phyloP scores from a whole-genome alignment of 73 alveolate genomes.

The Blepharisma japonicum region DNA sequence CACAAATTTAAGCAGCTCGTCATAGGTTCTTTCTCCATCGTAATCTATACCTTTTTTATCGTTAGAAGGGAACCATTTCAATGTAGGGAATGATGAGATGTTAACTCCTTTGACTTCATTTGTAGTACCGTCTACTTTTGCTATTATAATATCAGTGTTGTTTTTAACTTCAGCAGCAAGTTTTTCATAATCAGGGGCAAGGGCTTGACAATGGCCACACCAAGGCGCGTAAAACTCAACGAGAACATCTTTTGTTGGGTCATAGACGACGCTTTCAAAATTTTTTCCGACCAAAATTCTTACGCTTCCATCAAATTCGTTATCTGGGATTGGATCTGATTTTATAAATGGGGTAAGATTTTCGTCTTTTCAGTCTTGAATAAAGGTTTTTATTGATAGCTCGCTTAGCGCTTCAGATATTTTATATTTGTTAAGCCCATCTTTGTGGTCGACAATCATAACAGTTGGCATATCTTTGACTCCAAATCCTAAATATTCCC shows the following conservation, averaged over 20 bases:
- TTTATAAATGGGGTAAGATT: constrained; percentile 69
- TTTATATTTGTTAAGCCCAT: constrained; percentile 68
- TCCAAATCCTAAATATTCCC: constrained; percentile 76
- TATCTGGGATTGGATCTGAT: constrained; percentile 88
- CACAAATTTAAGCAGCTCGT: constrained; percentile 44
- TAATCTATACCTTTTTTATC: not conserved
- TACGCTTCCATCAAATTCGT: constrained; percentile 74
- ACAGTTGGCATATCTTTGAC: constrained; percentile 57
- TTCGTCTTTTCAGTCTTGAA: constrained; percentile 66
- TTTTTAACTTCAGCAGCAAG: constrained; percentile 80
- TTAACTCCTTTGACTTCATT: constrained; percentile 79
- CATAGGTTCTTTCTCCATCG: constrained; percentile 45
- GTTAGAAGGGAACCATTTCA: constrained; percentile 55
- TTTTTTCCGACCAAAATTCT: constrained; percentile 88
- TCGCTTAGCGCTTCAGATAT: constrained; percentile 15
- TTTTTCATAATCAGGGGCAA: constrained; percentile 91
- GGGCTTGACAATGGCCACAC: constrained; percentile 98
- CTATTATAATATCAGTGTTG: constrained; percentile 70
- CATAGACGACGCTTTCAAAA: constrained; percentile 79
- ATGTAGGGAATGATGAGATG: constrained; percentile 91
- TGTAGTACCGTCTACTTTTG: constrained; percentile 89
- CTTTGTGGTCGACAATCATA: constrained; percentile 68
- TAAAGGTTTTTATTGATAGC: constrained; percentile 54
- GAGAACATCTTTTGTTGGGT: constrained; percentile 84
- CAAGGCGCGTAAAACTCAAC: constrained; percentile 97